phyloP scores from a whole-genome alignment of 352 stramenopile species.

The Globisporangium solare region DNA sequence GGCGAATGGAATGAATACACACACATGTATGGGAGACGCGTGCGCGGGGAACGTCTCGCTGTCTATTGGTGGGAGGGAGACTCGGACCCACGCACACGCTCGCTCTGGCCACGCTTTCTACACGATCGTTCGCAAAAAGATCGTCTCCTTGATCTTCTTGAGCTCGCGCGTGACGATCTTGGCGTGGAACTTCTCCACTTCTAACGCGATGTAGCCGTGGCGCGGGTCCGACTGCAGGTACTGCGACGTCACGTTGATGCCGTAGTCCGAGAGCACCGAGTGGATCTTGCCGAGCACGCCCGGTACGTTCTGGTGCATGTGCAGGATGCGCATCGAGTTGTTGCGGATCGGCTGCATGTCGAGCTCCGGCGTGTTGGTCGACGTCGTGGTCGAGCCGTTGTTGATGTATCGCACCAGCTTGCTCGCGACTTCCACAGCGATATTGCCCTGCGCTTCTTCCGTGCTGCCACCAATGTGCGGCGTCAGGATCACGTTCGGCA shows the following conservation, averaged over 20 bases:
- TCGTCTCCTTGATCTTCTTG: conserved; percentile 83
- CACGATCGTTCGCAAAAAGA: conserved; percentile 74
- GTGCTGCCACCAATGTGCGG: conserved; percentile 95
- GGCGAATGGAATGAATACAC: background rate
- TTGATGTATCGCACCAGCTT: conserved; percentile 85
- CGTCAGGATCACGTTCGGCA: conserved; percentile 92
- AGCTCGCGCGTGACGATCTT: conserved; percentile 78
- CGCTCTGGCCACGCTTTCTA: conserved; percentile 18
- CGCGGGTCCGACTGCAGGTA: conserved; percentile 78
- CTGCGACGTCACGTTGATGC: conserved; percentile 84
- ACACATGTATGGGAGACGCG: background rate
- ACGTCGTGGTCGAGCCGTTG: conserved; percentile 73
- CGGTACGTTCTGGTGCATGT: conserved; percentile 85
- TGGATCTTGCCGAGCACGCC: conserved; percentile 86
- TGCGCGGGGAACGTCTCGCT: background rate
- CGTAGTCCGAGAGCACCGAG: conserved; percentile 75
- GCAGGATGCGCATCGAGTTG: conserved; percentile 81
- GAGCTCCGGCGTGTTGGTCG: conserved; percentile 75
- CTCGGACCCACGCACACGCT: background rate
- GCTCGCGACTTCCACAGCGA: conserved; percentile 73
- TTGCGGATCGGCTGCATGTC: conserved; percentile 69
- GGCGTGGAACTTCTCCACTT: conserved; percentile 78
- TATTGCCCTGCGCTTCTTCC: conserved; percentile 93
- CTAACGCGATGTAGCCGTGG: conserved; percentile 79
- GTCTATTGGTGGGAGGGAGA: background rate